Evolutionary conservation across 768 basidiomycete genomes (phyloP).

Genomic region (Podaxis sp.): DNA sequence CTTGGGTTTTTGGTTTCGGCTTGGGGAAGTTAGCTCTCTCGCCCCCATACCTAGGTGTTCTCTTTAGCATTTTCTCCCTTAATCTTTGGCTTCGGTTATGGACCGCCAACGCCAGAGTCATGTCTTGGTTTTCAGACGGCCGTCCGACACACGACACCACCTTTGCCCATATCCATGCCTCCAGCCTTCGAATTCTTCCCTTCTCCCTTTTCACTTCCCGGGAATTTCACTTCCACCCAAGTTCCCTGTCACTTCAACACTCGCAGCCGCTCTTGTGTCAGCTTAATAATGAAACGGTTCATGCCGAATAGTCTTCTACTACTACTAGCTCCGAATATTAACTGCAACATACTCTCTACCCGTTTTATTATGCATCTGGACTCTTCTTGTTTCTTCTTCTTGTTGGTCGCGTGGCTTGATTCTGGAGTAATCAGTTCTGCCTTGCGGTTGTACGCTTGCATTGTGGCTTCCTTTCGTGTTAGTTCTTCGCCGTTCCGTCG

Average conservation of each 20-base stretch:
- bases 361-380: constrained; percentile 10
- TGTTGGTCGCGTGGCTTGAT: constrained; percentile 11
- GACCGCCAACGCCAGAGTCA: neutral
- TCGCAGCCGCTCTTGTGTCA: constrained; percentile 12
- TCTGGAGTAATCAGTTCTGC: constrained; percentile 3
- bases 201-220: neutral
- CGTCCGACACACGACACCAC: neutral
- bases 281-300: constrained; percentile 12
- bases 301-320: constrained; percentile 9
- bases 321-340: constrained; percentile 17
- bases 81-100: neutral
- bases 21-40: neutral
- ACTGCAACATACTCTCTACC: constrained; percentile 11
- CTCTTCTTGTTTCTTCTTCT: neutral
- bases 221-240: neutral
- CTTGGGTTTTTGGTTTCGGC: constrained; percentile 4
- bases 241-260: neutral
- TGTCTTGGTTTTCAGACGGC: neutral
- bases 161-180: neutral
- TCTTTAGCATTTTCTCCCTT: neutral
- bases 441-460: constrained; percentile 5
- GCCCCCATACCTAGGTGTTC: neutral
- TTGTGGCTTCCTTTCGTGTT: neutral
- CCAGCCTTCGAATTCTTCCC: neutral
- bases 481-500: neutral